Evolutionary conservation across 2,329 filamentous ascomycete genomes (phyloP).

Genomic region (Neopestalotiopsis rosae): DNA sequence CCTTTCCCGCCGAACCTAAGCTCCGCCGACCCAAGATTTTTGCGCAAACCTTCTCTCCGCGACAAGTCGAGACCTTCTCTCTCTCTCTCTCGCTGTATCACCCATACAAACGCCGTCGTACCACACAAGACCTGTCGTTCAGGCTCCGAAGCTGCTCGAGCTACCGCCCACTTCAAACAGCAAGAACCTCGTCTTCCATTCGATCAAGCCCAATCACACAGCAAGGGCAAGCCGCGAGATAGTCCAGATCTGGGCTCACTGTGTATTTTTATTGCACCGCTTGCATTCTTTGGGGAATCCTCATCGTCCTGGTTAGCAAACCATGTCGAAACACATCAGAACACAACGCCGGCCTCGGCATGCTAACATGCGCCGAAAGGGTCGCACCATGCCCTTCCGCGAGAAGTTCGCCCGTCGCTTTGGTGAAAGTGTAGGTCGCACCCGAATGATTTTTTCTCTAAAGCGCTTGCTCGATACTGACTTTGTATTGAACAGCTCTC

Average conservation of each 20-base stretch:
- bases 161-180: neutral
- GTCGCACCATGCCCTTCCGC: constrained; percentile 35
- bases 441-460: neutral
- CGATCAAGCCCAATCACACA: neutral
- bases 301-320: constrained; percentile 2
- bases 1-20: neutral
- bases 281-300: neutral
- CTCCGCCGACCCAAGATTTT: neutral
- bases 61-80: neutral
- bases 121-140: no score
- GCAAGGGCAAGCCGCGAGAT: neutral
- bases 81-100: neutral
- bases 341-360: constrained; percentile 10
- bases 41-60: neutral
- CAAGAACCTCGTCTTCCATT: neutral
- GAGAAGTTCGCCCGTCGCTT: constrained; percentile 36
- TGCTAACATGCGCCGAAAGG: constrained; percentile 9
- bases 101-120: no score
- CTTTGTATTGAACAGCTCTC: constrained; percentile 32
- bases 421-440: constrained; percentile 38
- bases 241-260: neutral
- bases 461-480: constrained; percentile 21
- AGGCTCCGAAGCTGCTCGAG: neutral
- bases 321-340: neutral
- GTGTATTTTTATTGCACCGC: neutral